Evolutionary conservation across 1,139 yeast genomes (phyloP), one percentile per base, ranked within the genome.

Genomic region (Candida glucosophila): DNA sequence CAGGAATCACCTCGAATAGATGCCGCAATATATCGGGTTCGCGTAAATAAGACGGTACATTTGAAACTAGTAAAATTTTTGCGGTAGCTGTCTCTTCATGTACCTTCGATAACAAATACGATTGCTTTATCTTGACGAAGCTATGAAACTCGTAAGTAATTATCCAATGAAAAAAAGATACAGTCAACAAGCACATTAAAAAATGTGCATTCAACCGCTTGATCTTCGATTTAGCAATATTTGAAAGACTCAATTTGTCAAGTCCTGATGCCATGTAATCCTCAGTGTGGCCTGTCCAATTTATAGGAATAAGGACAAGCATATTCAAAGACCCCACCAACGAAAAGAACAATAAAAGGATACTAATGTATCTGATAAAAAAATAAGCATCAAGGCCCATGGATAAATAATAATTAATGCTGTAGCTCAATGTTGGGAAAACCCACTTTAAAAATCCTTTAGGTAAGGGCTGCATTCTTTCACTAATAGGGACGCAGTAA

Each of bases 381-480:
- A 74, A 70, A 40, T 74, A 77, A 0, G 80, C 68, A 45, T 79
- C 88, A n/a, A 77, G 43, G 0, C 86, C 86, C 39, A 60, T 46
- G 3, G 57, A 42, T 21, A 62, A 40, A 39, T 68, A 76, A 22
- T 58, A 52, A 12, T 58, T 57, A 11, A 67, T 55, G 7, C 63
- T 58, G 15, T 50, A 43, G 12, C 42, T 38, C 23, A 68, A 27
- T 0, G 68, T 55, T 1, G 73, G 71, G 3, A 43, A 20, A 1
- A 72, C 37, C 80, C 80, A 74, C 4, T 56, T 53, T 17, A 72
- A 52, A 14, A 67, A 48, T 0, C 67, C 67, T 18, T 50, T 47
- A 4, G 62, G 58, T 12, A 60, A 36, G 2, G 57, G 58, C 8
- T 52, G 55, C 39, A 57, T 50, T 34, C 64, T 50, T 30, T 58